Percentiles rank a stretch among this genome's conserved stretches.
These are phyloP conservation scores for Suillus cothurnatus DNA, from an alignment of 768 basidiomycete genomes.

Conservation along the genomic window DNA sequence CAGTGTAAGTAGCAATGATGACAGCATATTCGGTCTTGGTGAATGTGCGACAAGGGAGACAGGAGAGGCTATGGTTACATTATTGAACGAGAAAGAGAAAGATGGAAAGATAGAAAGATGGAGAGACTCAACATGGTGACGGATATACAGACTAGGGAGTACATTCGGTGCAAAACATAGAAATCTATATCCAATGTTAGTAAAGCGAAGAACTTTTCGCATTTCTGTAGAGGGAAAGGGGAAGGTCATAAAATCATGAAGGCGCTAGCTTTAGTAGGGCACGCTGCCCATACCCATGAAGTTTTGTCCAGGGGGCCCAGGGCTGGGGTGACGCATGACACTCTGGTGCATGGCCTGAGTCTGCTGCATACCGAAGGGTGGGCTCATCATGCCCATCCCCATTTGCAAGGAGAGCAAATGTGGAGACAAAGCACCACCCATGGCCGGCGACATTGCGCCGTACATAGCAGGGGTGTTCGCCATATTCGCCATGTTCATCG, in stretches of 20 bases:
- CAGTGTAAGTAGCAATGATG: constrained; percentile 29
- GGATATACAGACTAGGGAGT: constrained; percentile 8
- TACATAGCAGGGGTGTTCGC: constrained; percentile 39
- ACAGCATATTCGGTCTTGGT: constrained; percentile 14
- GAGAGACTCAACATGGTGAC: constrained; percentile 3
- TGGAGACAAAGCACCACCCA: constrained; percentile 32
- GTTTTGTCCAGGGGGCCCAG: constrained; percentile 52
- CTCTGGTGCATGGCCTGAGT: constrained; percentile 83
- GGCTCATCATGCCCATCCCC: constrained; percentile 48
- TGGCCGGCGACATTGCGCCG: constrained; percentile 33
- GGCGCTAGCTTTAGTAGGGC: constrained; percentile 27
- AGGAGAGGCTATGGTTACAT: constrained; percentile 12
- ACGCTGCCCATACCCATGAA: constrained; percentile 47
- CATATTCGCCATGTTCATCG: constrained; percentile 35
- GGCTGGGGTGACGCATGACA: constrained; percentile 82
- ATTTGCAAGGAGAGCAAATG: constrained; percentile 49
- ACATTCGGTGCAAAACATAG: constrained; percentile 17
- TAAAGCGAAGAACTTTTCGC: constrained; percentile 4
- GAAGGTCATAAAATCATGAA: background rate
- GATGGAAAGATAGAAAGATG: constrained; percentile 16
- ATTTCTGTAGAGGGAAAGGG: background rate
- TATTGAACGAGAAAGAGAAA: constrained; percentile 21
- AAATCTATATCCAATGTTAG: constrained; percentile 29
- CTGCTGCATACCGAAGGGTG: constrained; percentile 55
- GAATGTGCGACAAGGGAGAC: constrained; percentile 14